Conservation (phyloP, 441 rosid genomes). For the Adansonia madagascariensis region DNA sequence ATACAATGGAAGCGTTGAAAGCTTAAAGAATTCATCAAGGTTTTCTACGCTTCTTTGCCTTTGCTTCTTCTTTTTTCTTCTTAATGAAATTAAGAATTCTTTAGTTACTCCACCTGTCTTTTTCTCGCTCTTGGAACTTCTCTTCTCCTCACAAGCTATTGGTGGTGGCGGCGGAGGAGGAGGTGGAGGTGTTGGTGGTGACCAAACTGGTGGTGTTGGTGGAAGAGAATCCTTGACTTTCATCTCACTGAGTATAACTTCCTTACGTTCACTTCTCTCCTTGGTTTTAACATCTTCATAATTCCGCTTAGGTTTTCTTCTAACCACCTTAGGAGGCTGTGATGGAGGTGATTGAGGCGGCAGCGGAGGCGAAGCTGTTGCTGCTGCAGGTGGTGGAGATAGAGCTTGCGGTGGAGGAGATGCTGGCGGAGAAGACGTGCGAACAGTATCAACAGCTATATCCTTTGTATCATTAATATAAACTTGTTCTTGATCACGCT, state of each 20-base stretch:
- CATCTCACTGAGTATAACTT: conserved; percentile 2
- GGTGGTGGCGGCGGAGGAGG: conserved; percentile 31
- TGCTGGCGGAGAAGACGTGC: conserved; percentile 21
- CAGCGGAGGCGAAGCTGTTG: conserved; percentile 21
- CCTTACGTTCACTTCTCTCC: conserved; percentile 25
- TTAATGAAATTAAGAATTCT: conserved; percentile 55
- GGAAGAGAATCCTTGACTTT: conserved; percentile 17
- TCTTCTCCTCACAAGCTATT: conserved; percentile 27
- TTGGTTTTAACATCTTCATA: conserved; percentile 39
- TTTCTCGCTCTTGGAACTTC: conserved; percentile 40
- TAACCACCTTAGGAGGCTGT: conserved; percentile 38
- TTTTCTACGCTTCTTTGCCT: conserved; percentile 83
- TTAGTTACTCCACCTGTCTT: conserved; percentile 61
- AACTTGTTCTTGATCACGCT: conserved; percentile 30
- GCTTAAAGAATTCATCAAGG: conserved; percentile 62
- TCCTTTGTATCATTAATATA: conserved; percentile 10
- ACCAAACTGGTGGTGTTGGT: no score
- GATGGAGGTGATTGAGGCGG: conserved; percentile 33
- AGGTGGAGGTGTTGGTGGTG: conserved; percentile 14
- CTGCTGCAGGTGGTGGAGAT: background rate
- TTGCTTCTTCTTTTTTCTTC: conserved; percentile 64
- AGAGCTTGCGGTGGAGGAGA: conserved; percentile 21
- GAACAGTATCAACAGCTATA: conserved; percentile 35
- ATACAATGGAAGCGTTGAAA: conserved; percentile 27
- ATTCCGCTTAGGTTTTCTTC: conserved; percentile 54